These are phyloP conservation scores for Parasitella parasitica DNA, from an alignment of 371 early-diverging fungal species.

Conservation along the genomic window DNA sequence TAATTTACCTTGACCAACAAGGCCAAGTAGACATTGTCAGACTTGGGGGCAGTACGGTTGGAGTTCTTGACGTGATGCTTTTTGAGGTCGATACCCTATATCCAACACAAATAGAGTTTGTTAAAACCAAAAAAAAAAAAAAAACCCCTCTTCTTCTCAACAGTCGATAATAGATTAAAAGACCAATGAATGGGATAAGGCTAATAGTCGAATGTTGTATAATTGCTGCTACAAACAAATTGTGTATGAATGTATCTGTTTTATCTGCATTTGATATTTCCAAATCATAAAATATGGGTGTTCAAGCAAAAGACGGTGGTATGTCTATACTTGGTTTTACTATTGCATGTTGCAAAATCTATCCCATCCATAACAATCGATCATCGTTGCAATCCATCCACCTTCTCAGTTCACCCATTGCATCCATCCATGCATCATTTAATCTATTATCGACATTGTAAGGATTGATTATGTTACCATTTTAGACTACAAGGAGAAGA, in stretches of 20 bases:
- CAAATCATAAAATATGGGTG: no score
- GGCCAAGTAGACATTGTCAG: constrained; percentile 91
- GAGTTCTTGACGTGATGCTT: constrained; percentile 94
- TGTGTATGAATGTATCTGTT: no score
- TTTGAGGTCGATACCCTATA: constrained; percentile 95
- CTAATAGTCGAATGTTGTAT: no score
- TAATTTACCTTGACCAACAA: constrained; percentile 84
- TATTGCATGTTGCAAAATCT: neutral
- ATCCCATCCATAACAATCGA: neutral
- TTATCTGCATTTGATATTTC: no score
- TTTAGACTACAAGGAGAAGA: constrained; percentile 32
- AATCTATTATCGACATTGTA: neutral
- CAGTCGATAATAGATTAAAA: neutral
- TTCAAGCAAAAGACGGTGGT: no score
- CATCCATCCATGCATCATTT: constrained; percentile 8
- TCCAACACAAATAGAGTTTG: neutral
- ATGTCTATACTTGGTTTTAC: neutral
- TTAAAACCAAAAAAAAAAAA: neutral
- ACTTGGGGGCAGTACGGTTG: constrained; percentile 84
- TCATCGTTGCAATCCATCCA: neutral
- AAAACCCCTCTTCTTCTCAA: neutral
- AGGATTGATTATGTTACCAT: constrained; percentile 14
- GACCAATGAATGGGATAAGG: neutral
- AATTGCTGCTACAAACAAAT: no score
- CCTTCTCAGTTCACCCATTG: neutral